phyloP scores from a whole-genome alignment of 2,329 filamentous ascomycete species.

The Paraphaeosphaeria minitans region DNA sequence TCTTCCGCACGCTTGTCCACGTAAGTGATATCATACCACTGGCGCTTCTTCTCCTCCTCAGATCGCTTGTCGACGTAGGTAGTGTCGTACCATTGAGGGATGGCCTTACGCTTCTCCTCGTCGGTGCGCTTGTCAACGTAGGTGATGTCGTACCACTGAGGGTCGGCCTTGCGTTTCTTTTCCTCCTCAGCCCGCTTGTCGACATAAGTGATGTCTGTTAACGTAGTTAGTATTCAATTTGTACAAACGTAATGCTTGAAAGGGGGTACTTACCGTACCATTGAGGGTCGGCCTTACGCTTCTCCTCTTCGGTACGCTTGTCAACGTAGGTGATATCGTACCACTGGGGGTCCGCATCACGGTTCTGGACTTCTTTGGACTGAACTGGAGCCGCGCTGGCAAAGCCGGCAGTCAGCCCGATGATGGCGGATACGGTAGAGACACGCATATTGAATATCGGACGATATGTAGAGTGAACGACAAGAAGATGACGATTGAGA shows the following conservation, averaged over 20 bases:
- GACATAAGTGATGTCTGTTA: conserved; percentile 11
- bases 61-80: conserved; percentile 8
- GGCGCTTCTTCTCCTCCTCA: not conserved
- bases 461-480: not conserved
- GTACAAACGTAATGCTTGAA: not conserved
- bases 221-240: not conserved
- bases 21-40: conserved; percentile 13
- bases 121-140: conserved; percentile 8
- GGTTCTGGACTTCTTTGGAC: conserved; percentile 12
- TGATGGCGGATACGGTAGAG: conserved; percentile 12
- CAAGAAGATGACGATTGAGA: not conserved
- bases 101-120: conserved; percentile 10
- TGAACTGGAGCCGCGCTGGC: conserved; percentile 12
- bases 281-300: conserved; percentile 6
- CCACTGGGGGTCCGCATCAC: conserved; percentile 7
- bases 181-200: conserved; percentile 8
- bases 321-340: conserved; percentile 14
- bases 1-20: conserved; percentile 7
- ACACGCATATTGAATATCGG: conserved; percentile 11
- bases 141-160: conserved; percentile 12
- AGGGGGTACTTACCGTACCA: conserved; percentile 4
- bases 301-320: conserved; percentile 7
- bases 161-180: conserved; percentile 7
- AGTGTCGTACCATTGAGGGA: conserved; percentile 9
- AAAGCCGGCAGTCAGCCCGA: conserved; percentile 13